phyloP scores from a whole-genome alignment of 306 rosid genomes.

The Prunus mira region DNA sequence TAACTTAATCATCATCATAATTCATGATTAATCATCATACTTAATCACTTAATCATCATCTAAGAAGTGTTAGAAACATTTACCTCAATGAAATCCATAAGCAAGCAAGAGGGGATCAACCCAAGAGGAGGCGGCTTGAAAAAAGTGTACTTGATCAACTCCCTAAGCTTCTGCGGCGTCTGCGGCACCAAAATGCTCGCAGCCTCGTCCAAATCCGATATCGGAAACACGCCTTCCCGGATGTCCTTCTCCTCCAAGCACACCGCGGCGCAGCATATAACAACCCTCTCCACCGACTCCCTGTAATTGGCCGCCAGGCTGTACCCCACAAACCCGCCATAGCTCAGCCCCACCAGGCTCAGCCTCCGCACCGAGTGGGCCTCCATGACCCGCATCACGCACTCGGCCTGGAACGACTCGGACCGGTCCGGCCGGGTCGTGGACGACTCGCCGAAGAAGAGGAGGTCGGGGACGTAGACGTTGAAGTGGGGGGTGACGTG shows the following conservation, averaged over 20 bases:
- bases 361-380: slow-evolving; percentile 43
- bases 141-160: slow-evolving; percentile 47
- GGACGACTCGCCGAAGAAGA: slow-evolving; percentile 74
- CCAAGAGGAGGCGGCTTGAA: slow-evolving; percentile 33
- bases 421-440: slow-evolving; percentile 57
- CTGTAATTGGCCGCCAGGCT: slow-evolving; percentile 46
- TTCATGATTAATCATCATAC: too few species aligned
- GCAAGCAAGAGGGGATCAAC: slow-evolving; percentile 66
- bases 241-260: slow-evolving; percentile 80
- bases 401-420: slow-evolving; percentile 74
- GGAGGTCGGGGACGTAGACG: slow-evolving; percentile 78
- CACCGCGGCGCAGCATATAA: slow-evolving; percentile 71
- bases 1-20: too few species aligned
- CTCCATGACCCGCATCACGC: slow-evolving; percentile 70
- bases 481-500: slow-evolving; percentile 50
- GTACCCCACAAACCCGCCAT: slow-evolving; percentile 82
- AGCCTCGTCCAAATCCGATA: slow-evolving; percentile 68
- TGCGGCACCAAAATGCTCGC: slow-evolving; percentile 62
- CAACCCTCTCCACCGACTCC: slow-evolving; percentile 74
- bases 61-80: neutral
- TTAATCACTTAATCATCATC: too few species aligned
- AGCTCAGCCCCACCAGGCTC: slow-evolving; percentile 73
- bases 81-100: slow-evolving; percentile 71
- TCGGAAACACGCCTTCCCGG: slow-evolving; percentile 51
- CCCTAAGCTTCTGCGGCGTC: slow-evolving; percentile 47